These are phyloP conservation scores for Candida sithepensis DNA, from an alignment of 805 yeast species.

Conservation along the genomic window DNA sequence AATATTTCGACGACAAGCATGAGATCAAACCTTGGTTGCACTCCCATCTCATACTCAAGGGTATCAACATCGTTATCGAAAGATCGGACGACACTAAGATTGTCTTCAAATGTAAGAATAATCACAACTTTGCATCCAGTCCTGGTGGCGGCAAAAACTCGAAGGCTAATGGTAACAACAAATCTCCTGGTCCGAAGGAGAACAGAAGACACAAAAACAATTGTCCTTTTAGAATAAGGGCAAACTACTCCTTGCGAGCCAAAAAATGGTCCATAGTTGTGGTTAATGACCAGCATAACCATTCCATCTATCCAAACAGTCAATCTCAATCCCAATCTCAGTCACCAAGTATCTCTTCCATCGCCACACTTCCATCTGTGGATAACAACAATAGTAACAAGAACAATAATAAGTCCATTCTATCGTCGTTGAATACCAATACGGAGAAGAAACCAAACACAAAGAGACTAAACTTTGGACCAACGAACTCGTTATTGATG, in stretches of 20 bases:
- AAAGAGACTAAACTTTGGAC: slow-evolving; percentile 19
- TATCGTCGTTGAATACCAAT: neutral
- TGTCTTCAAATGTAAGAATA: slow-evolving; percentile 56
- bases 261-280: slow-evolving; percentile 59
- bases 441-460: neutral
- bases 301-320: slow-evolving; percentile 33
- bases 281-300: slow-evolving; percentile 59
- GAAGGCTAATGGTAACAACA: slow-evolving; percentile 6
- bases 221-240: slow-evolving; percentile 66
- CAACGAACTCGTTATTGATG: slow-evolving; percentile 21
- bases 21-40: slow-evolving; percentile 64
- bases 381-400: neutral
- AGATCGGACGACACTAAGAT: slow-evolving; percentile 59
- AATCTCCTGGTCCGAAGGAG: slow-evolving; percentile 11
- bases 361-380: neutral
- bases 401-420: neutral
- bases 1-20: slow-evolving; percentile 37
- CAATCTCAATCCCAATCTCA: slow-evolving; percentile 1
- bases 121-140: slow-evolving; percentile 16
- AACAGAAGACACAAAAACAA: slow-evolving; percentile 25
- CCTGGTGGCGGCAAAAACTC: slow-evolving; percentile 10
- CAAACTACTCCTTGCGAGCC: slow-evolving; percentile 52
- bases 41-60: slow-evolving; percentile 42
- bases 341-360: neutral
- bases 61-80: slow-evolving; percentile 57